These are phyloP conservation scores for Cordyceps javanica DNA, from an alignment of 2,329 filamentous ascomycete genomes.

Conservation along the genomic window DNA sequence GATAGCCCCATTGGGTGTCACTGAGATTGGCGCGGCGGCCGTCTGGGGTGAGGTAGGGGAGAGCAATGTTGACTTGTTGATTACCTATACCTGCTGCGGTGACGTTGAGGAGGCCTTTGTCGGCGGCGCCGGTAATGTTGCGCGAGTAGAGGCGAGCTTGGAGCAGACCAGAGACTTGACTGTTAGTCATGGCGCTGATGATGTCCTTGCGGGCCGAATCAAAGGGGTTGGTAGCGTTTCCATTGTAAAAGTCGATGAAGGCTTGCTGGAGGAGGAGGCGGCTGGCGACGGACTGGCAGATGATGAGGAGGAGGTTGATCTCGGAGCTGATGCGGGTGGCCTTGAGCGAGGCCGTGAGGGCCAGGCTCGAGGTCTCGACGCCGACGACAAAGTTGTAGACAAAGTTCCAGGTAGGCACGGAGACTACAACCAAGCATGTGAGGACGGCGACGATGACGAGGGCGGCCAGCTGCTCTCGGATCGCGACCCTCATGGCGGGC, in stretches of 20 bases:
- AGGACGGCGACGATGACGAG: constrained; percentile 73
- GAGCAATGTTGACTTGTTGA: constrained; percentile 38
- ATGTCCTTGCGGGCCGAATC: constrained; percentile 54
- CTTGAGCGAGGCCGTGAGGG: constrained; percentile 79
- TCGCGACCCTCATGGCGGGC: constrained; percentile 69
- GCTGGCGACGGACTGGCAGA: constrained; percentile 65
- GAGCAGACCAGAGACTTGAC: constrained; percentile 51
- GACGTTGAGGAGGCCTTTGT: constrained; percentile 55
- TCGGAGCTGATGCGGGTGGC: constrained; percentile 74
- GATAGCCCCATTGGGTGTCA: constrained; percentile 58
- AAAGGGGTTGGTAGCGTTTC: constrained; percentile 59
- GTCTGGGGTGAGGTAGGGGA: constrained; percentile 57
- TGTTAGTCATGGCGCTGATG: constrained; percentile 59
- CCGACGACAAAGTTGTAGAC: constrained; percentile 48
- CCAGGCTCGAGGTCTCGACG: constrained; percentile 55
- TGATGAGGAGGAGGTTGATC: constrained; percentile 71
- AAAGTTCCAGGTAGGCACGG: constrained; percentile 67
- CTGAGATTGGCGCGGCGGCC: constrained; percentile 56
- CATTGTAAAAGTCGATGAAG: constrained; percentile 45
- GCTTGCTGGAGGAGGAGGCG: constrained; percentile 53
- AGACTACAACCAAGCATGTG: constrained; percentile 68
- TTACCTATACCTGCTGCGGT: constrained; percentile 41
- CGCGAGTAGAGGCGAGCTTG: constrained; percentile 68
- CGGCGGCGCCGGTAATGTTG: constrained; percentile 50
- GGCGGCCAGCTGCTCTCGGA: constrained; percentile 78